Evolutionary conservation across 805 yeast genomes (phyloP).

Genomic region (Spathaspora arborariae): DNA sequence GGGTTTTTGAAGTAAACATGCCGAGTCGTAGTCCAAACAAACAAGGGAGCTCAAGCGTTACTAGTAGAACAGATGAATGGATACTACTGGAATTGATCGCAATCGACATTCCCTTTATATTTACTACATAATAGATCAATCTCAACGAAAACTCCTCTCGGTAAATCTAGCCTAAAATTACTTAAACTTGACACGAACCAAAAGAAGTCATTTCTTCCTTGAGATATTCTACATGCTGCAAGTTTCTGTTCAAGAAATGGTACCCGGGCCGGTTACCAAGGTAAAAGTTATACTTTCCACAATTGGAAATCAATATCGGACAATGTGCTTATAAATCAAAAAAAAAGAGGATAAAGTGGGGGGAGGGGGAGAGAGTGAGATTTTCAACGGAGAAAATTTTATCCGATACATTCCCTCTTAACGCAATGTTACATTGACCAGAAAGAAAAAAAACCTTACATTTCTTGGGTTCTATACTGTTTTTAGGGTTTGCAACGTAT

Average conservation of each 20-base stretch:
- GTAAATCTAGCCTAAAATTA: too few relatives aligned
- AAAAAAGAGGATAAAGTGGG: neutral
- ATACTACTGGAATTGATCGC: too few relatives aligned
- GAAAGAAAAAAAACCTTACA: too few relatives aligned
- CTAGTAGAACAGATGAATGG: neutral
- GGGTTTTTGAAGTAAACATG: neutral
- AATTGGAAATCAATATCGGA: neutral
- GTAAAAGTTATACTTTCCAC: neutral
- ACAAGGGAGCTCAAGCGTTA: neutral
- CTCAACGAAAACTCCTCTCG: too few relatives aligned
- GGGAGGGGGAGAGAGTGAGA: neutral
- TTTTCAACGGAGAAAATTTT: neutral
- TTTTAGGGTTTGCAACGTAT: neutral
- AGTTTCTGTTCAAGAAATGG: neutral
- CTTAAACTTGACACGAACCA: neutral
- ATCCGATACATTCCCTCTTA: neutral
- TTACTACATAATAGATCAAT: too few relatives aligned
- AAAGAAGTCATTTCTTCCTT: neutral
- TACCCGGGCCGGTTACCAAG: neutral
- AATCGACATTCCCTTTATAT: too few relatives aligned
- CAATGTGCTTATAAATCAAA: neutral
- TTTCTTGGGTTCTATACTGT: neutral
- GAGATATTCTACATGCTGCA: neutral
- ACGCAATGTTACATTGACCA: neutral
- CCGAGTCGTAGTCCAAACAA: neutral